Percentiles rank a stretch among this genome's conserved stretches.
These are phyloP conservation scores for Ceratobasidium sp. DNA, from an alignment of 1,284 basidiomycete genomes.

Conservation along the genomic window DNA sequence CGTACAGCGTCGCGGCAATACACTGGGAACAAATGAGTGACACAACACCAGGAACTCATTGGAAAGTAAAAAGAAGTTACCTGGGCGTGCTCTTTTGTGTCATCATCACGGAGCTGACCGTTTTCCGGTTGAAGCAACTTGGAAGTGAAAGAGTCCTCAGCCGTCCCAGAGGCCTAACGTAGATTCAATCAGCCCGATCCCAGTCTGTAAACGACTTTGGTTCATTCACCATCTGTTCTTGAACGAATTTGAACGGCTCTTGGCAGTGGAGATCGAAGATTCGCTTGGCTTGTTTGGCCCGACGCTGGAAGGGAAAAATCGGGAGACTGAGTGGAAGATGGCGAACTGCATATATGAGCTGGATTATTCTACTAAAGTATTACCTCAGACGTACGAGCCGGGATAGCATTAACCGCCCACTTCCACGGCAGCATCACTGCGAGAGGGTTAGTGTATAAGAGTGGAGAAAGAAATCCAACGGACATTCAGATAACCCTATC, in stretches of 20 bases:
- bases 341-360: neutral
- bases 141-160: neutral
- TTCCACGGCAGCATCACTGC: constrained; percentile 4
- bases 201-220: no score
- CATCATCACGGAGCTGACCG: neutral
- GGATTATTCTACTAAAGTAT: neutral
- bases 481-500: neutral
- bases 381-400: neutral
- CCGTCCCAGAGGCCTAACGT: neutral
- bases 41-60: no score
- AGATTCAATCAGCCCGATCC: no score
- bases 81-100: neutral
- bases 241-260: neutral
- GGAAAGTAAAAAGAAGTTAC: no score
- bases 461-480: neutral
- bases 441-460: neutral
- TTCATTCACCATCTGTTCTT: constrained; percentile 7
- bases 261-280: neutral
- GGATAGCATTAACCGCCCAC: neutral
- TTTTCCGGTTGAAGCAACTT: constrained; percentile 5
- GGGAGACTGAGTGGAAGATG: neutral
- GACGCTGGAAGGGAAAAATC: neutral
- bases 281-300: neutral
- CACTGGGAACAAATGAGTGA: neutral
- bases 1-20: constrained; percentile 1